These are phyloP conservation scores for Pseudopithomyces maydicus DNA, from an alignment of 2,329 filamentous ascomycete species.

Conservation along the genomic window DNA sequence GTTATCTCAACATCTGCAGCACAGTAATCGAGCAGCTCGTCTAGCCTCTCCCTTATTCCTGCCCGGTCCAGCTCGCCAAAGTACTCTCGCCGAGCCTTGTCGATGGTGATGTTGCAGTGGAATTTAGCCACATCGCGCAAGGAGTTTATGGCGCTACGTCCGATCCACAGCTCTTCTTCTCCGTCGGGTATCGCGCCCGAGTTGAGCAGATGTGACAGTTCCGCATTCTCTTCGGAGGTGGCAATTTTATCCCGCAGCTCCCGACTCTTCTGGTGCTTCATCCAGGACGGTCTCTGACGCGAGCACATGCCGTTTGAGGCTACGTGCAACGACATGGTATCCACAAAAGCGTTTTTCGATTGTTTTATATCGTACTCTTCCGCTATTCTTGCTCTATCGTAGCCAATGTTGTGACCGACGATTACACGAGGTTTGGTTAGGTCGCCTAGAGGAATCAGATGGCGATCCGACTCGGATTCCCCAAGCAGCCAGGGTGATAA, in stretches of 20 bases:
- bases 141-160: constrained; percentile 92
- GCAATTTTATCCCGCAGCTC: constrained; percentile 82
- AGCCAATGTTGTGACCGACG: constrained; percentile 94
- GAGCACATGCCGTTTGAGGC: constrained; percentile 99
- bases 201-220: constrained; percentile 73
- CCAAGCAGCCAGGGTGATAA: constrained; percentile 92
- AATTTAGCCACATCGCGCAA: constrained; percentile 95
- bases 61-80: constrained; percentile 81
- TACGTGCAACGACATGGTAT: constrained; percentile 98
- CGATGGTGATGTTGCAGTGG: constrained; percentile 87
- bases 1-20: constrained; percentile 93
- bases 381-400: constrained; percentile 82
- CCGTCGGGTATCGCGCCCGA: constrained; percentile 73
- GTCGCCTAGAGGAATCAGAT: constrained; percentile 87
- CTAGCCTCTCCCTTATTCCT: constrained; percentile 72
- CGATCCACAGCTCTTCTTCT: constrained; percentile 95
- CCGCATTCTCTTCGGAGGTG: constrained; percentile 70
- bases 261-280: constrained; percentile 90
- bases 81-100: constrained; percentile 84
- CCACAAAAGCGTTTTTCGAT: constrained; percentile 83
- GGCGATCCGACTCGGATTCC: constrained; percentile 75
- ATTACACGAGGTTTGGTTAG: constrained; percentile 74
- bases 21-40: constrained; percentile 89
- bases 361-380: constrained; percentile 90
- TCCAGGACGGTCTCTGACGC: constrained; percentile 92